Conservation (phyloP, 108 stramenopile species). For the Nitzschia palea region DNA sequence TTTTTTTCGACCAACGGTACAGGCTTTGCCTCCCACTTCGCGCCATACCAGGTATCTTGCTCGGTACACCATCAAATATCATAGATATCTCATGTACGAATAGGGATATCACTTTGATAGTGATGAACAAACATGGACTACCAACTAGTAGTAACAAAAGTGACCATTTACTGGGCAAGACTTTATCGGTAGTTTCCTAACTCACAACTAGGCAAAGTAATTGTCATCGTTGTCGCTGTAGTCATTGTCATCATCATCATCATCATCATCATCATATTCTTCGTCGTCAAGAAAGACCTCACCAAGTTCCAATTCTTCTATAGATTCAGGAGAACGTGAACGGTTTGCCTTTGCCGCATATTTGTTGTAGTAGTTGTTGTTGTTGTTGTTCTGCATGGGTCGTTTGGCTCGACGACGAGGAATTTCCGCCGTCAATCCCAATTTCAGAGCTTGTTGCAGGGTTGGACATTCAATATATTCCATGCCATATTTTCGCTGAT, state of each 20-base stretch:
- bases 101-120: too few relatives aligned
- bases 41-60: too few relatives aligned
- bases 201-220: not conserved
- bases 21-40: too few relatives aligned
- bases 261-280: not conserved
- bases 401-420: not conserved
- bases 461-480: constrained; percentile 65
- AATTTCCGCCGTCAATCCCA: constrained; percentile 14
- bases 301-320: constrained; percentile 1
- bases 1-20: too few relatives aligned
- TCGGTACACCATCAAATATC: too few relatives aligned
- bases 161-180: too few relatives aligned
- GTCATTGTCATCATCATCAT: not conserved
- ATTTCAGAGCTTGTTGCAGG: constrained; percentile 53
- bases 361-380: not conserved
- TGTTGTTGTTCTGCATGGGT: not conserved
- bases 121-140: too few relatives aligned
- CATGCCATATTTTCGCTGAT: constrained; percentile 19
- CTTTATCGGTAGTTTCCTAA: too few relatives aligned
- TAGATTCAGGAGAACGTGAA: constrained; percentile 1
- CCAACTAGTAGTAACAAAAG: too few relatives aligned
- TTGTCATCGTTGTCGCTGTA: not conserved
- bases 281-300: constrained; percentile 5
- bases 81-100: too few relatives aligned
- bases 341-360: too few relatives aligned